Evolutionary conservation across 768 basidiomycete species (phyloP).

Genomic region (Gyrodon lividus): DNA sequence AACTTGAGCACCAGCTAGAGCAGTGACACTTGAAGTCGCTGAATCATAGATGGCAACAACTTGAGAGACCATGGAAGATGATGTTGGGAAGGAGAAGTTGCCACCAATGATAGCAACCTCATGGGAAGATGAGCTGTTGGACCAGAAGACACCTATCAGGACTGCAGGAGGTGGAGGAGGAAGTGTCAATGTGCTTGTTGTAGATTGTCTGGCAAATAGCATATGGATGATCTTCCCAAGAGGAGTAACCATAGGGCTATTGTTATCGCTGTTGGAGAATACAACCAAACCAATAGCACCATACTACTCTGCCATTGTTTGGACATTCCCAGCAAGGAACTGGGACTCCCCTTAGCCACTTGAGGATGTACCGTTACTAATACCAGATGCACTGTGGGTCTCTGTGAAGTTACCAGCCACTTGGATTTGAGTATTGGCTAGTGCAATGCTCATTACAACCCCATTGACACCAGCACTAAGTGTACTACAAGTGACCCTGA

Average conservation of each 20-base stretch:
- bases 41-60: constrained; percentile 74
- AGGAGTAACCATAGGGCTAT: constrained; percentile 58
- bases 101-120: constrained; percentile 84
- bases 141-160: constrained; percentile 87
- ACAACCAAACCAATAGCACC: constrained; percentile 81
- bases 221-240: constrained; percentile 48
- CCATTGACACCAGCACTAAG: constrained; percentile 79
- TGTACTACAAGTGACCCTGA: constrained; percentile 56
- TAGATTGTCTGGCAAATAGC: constrained; percentile 51
- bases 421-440: constrained; percentile 51
- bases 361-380: constrained; percentile 58
- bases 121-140: constrained; percentile 63
- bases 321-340: constrained; percentile 68
- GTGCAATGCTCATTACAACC: constrained; percentile 55
- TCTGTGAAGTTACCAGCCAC: constrained; percentile 77
- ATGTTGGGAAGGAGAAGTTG: constrained; percentile 69
- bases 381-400: constrained; percentile 36
- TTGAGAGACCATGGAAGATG: constrained; percentile 42
- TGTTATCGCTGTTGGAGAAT: constrained; percentile 61
- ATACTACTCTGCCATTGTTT: constrained; percentile 52
- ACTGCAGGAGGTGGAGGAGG: constrained; percentile 62
- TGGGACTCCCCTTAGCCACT: constrained; percentile 43
- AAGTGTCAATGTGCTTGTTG: constrained; percentile 48
- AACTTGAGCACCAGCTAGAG: constrained; percentile 60
- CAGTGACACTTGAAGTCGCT: constrained; percentile 43